A percentile compares a stretch with the other conserved stretches of the same genome.
Conservation (phyloP, 495 filamentous ascomycete species). For the Tetracladium marchalianum region DNA sequence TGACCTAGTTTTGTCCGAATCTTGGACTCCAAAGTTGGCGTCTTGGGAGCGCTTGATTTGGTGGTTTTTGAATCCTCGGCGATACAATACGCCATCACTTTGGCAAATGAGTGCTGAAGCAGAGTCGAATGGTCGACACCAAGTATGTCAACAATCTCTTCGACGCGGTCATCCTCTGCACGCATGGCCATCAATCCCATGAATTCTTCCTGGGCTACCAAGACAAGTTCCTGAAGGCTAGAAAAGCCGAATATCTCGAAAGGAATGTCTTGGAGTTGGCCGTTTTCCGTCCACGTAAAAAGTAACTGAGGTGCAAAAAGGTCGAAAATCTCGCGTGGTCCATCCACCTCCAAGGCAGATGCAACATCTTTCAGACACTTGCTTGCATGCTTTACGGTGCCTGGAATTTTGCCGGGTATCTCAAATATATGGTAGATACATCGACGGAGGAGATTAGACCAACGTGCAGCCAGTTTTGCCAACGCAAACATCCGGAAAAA, state of each 20-base stretch:
- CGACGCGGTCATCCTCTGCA: conserved; percentile 51
- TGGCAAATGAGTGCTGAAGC: conserved; percentile 60
- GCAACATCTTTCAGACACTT: conserved; percentile 60
- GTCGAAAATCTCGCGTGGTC: conserved; percentile 62
- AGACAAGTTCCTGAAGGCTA: conserved; percentile 56
- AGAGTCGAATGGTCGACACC: conserved; percentile 44
- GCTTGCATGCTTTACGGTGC: conserved; percentile 56
- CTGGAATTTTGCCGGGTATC: conserved; percentile 58
- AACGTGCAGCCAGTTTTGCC: conserved; percentile 61
- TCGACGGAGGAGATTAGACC: conserved; percentile 71
- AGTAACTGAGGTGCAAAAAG: conserved; percentile 88
- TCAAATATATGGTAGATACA: conserved; percentile 92
- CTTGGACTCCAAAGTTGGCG: conserved; percentile 53
- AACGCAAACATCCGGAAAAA: conserved; percentile 72
- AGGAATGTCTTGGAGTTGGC: conserved; percentile 58
- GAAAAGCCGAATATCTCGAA: conserved; percentile 73
- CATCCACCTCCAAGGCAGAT: conserved; percentile 47
- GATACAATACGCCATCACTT: conserved; percentile 74
- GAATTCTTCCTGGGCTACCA: conserved; percentile 67
- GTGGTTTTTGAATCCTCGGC: conserved; percentile 44
- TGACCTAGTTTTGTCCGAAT: conserved; percentile 61
- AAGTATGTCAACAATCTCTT: conserved; percentile 46
- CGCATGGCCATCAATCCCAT: conserved; percentile 80
- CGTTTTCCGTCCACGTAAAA: conserved; percentile 74
- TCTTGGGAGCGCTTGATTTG: conserved; percentile 37